Conservation (phyloP, 2,329 filamentous ascomycete genomes). For the Aspergillus flavus region DNA sequence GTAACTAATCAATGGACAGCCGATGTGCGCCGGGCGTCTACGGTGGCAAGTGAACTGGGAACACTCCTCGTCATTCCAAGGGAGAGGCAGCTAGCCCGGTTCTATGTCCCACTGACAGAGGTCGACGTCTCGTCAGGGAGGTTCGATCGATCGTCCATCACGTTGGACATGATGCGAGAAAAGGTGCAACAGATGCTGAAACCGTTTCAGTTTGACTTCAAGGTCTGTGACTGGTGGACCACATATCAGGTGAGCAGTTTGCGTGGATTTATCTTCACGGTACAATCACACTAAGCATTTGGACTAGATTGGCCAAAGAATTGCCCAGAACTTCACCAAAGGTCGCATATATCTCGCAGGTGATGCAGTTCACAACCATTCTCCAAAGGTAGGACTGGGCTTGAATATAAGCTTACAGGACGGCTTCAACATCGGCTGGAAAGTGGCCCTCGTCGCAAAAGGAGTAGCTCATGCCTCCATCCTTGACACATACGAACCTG, state of each 20-base stretch:
- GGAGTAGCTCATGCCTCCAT: slow-evolving; percentile 41
- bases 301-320: slow-evolving; percentile 13
- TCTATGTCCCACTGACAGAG: slow-evolving; percentile 14
- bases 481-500: slow-evolving; percentile 53
- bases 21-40: slow-evolving; percentile 59
- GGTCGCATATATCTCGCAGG: slow-evolving; percentile 15
- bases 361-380: slow-evolving; percentile 17
- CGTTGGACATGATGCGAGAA: slow-evolving; percentile 9
- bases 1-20: slow-evolving; percentile 25
- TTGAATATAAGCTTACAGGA: slow-evolving; percentile 50
- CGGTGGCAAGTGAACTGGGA: slow-evolving; percentile 56
- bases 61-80: slow-evolving; percentile 65
- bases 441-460: slow-evolving; percentile 52
- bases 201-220: slow-evolving; percentile 11
- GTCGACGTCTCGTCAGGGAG: not conserved
- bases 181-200: slow-evolving; percentile 10
- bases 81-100: slow-evolving; percentile 46
- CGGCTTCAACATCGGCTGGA: slow-evolving; percentile 58
- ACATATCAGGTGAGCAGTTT: slow-evolving; percentile 10
- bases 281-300: not conserved
- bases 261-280: not conserved
- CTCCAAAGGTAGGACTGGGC: slow-evolving; percentile 14
- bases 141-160: slow-evolving; percentile 13
- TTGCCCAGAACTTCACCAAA: slow-evolving; percentile 12
- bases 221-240: slow-evolving; percentile 19